Evolutionary conservation across 192 early-diverging fungal species (phyloP).

Genomic region (Chytriomyces confervae): DNA sequence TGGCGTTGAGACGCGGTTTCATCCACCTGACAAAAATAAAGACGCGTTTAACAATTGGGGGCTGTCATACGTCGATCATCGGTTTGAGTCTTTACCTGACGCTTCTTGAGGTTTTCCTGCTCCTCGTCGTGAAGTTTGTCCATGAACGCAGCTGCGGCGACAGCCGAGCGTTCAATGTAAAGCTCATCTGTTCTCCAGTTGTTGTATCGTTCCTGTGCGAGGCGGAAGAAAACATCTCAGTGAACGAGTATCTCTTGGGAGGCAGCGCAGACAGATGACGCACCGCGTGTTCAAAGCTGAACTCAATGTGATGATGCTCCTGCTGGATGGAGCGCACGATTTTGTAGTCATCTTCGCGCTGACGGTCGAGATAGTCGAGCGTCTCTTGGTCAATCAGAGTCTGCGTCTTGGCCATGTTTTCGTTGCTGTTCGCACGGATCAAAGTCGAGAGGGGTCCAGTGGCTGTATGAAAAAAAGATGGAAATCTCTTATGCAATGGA

Average conservation of each 20-base stretch:
- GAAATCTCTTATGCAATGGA: too few species aligned
- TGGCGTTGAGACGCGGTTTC: slow-evolving; percentile 29
- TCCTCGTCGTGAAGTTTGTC: slow-evolving; percentile 39
- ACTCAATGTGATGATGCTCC: slow-evolving; percentile 38
- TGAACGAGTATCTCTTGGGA: too few species aligned
- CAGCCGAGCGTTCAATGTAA: slow-evolving; percentile 29
- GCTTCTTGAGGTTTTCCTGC: slow-evolving; percentile 34
- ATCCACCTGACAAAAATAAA: slow-evolving; percentile 1
- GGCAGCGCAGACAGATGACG: not conserved
- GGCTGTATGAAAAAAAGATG: too few species aligned
- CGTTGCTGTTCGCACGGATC: too few species aligned
- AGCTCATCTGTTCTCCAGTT: slow-evolving; percentile 44
- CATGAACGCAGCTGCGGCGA: slow-evolving; percentile 33
- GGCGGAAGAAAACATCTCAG: too few species aligned
- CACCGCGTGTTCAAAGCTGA: slow-evolving; percentile 33
- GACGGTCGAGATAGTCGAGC: slow-evolving; percentile 20
- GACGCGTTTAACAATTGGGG: not conserved
- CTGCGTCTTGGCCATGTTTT: slow-evolving; percentile 11
- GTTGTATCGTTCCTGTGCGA: slow-evolving; percentile 27
- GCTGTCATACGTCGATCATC: not conserved
- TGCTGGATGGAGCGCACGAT: slow-evolving; percentile 20
- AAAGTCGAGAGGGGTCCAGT: too few species aligned
- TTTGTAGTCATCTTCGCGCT: slow-evolving; percentile 25
- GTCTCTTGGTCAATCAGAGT: slow-evolving; percentile 38
- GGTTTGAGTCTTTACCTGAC: slow-evolving; percentile 13